A percentile compares a stretch with the other conserved stretches of the same genome.
Evolutionary conservation across 1,284 basidiomycete genomes (phyloP).

Genomic region (Malassezia equina): DNA sequence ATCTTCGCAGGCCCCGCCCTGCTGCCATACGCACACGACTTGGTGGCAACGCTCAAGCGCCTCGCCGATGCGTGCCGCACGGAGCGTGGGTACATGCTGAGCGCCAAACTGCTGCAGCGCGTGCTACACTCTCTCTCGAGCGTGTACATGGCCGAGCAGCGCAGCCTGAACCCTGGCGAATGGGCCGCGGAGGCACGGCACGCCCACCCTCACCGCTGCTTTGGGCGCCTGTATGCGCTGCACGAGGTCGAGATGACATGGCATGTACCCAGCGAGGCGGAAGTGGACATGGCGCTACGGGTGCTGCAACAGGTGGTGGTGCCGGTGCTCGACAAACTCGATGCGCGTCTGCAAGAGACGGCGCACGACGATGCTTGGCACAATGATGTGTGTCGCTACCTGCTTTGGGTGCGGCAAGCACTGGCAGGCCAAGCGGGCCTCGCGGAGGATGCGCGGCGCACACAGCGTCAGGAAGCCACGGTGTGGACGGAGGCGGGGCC

Average conservation of each 20-base stretch:
- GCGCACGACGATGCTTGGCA: slow-evolving; percentile 54
- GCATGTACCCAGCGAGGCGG: slow-evolving; percentile 68
- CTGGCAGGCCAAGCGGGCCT: slow-evolving; percentile 63
- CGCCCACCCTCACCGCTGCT: slow-evolving; percentile 62
- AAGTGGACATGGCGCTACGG: slow-evolving; percentile 72
- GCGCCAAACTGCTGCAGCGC: slow-evolving; percentile 68
- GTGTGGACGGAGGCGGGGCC: slow-evolving; percentile 52
- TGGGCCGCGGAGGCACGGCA: slow-evolving; percentile 73
- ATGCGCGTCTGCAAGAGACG: slow-evolving; percentile 9
- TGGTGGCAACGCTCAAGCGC: slow-evolving; percentile 61
- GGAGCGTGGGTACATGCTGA: slow-evolving; percentile 78
- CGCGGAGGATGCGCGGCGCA: slow-evolving; percentile 55
- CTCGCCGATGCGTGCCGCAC: slow-evolving; percentile 71
- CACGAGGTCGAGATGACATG: slow-evolving; percentile 75
- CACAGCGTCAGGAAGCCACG: slow-evolving; percentile 50
- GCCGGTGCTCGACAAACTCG: slow-evolving; percentile 53
- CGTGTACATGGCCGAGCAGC: slow-evolving; percentile 69
- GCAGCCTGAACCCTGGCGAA: slow-evolving; percentile 72
- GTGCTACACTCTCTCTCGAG: slow-evolving; percentile 66
- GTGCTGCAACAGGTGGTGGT: slow-evolving; percentile 62
- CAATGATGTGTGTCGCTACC: slow-evolving; percentile 85
- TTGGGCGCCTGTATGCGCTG: slow-evolving; percentile 73
- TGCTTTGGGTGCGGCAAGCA: slow-evolving; percentile 55
- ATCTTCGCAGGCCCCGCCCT: slow-evolving; percentile 48
- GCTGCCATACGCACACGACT: slow-evolving; percentile 60